Evolutionary conservation across 805 yeast genomes (phyloP).

Genomic region (Saturnispora hagleri): DNA sequence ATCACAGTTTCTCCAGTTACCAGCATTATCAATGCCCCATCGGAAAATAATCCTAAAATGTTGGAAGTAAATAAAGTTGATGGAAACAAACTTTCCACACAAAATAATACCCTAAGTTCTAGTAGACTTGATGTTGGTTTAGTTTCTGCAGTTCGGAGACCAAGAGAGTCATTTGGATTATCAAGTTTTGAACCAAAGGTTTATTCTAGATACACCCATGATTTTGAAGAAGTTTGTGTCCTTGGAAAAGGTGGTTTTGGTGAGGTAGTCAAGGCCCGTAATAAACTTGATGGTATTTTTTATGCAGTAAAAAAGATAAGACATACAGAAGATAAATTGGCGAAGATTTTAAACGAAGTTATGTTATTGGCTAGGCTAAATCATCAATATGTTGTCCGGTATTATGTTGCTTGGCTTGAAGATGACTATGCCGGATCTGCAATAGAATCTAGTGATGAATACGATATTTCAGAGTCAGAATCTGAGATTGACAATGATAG

Average conservation of each 20-base stretch:
- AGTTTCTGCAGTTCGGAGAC: slow-evolving; percentile 5
- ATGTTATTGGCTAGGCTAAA: slow-evolving; percentile 84
- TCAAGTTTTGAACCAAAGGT: slow-evolving; percentile 15
- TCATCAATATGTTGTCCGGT: slow-evolving; percentile 92
- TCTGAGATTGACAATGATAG: slow-evolving; percentile 24
- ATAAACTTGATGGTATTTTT: slow-evolving; percentile 85
- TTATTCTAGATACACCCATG: slow-evolving; percentile 75
- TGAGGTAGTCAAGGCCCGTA: slow-evolving; percentile 95
- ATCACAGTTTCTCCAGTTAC: slow-evolving; percentile 30
- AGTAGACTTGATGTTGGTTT: not conserved
- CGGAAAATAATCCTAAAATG: not conserved
- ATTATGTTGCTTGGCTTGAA: slow-evolving; percentile 96
- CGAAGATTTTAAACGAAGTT: slow-evolving; percentile 82
- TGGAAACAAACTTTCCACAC: not conserved
- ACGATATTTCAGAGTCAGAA: slow-evolving; percentile 17
- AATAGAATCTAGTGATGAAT: slow-evolving; percentile 22
- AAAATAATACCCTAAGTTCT: not conserved
- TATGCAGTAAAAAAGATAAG: slow-evolving; percentile 90
- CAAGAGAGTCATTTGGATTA: slow-evolving; percentile 25
- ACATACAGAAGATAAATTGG: slow-evolving; percentile 70
- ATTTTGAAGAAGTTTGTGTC: slow-evolving; percentile 88
- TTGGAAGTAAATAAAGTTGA: not conserved
- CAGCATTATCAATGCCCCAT: slow-evolving; percentile 5
- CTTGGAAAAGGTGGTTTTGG: slow-evolving; percentile 96
- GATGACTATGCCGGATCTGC: slow-evolving; percentile 37